Percentiles rank a stretch among this genome's conserved stretches.
phyloP scores from a whole-genome alignment of 192 early-diverging fungal species.

The Oehlia diaphana region DNA sequence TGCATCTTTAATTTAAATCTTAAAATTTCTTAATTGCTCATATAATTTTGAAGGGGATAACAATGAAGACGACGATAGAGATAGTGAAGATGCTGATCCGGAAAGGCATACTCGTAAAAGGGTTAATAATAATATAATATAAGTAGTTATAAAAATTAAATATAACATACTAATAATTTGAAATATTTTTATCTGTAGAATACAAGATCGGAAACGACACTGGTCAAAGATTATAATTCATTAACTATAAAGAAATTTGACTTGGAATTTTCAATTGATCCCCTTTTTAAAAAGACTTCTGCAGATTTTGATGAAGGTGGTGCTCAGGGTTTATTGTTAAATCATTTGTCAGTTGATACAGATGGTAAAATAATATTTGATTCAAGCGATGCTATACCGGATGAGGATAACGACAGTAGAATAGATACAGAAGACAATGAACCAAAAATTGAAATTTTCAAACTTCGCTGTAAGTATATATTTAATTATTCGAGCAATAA shows the following conservation, averaged over 20 bases:
- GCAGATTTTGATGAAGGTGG: conserved; percentile 98
- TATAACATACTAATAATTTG: neutral
- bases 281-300: conserved; percentile 96
- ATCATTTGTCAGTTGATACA: conserved; percentile 77
- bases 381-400: conserved; percentile 73
- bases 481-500: neutral
- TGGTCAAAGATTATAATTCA: conserved; percentile 78
- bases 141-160: too few species aligned
- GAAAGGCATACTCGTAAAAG: conserved; percentile 43
- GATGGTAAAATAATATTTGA: conserved; percentile 96
- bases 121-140: conserved; percentile 25
- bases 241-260: conserved; percentile 88
- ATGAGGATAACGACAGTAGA: conserved; percentile 38
- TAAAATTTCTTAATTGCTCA: too few species aligned
- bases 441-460: conserved; percentile 16
- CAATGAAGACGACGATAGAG: conserved; percentile 41
- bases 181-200: neutral
- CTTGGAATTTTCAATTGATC: conserved; percentile 91
- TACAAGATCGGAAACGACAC: conserved; percentile 43
- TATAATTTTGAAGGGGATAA: too few species aligned
- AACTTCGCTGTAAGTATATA: conserved; percentile 23
- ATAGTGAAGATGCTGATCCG: conserved; percentile 51
- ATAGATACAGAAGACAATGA: conserved; percentile 28
- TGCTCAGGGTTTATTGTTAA: conserved; percentile 86
- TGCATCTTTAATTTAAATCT: neutral